Evolutionary conservation across 768 basidiomycete species (phyloP), one percentile per base, ranked within the genome.

Genomic region (Auriscalpium vulgare): DNA sequence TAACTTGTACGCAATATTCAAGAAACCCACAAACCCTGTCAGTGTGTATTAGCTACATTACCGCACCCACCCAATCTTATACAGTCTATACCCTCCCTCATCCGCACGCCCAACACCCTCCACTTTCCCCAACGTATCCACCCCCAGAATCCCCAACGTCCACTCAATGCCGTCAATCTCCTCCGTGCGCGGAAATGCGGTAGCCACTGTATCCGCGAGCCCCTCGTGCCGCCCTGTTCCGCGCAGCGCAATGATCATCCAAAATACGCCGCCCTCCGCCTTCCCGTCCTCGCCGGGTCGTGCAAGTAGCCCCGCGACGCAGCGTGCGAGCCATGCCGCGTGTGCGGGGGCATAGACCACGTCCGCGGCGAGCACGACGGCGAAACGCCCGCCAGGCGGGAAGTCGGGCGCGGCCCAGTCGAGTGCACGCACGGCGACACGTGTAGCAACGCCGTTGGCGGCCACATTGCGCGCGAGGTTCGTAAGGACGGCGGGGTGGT

Each of bases 331-430:
- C 85, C 84, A 88, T 10, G 66, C 56, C 3, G 87, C 84, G 65
- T 91, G 89, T 16, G 75, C 68, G 0, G 82, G 79, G 58, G 89
- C 78, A 68, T 92, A 92, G 9, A 91, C 75, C 52, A 91, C 83
- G 61, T 93, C 89, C 36, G 91, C 88, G 0, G 84, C 91, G 40
- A 93, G 72, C 36, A 93, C 77, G 21, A 89, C 64, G 54, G 91
- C 83, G 69, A 87, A 57, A 0, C 75, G 74, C 0, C 69, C 59
- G 1, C 66, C 65, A 8, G 38, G 45, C 14, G 56, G 44, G 49
- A 65, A 59, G 2, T 66, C 58, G 3, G 84, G 80, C 16, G 66
- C 49, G 53, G 79, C 75, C 90, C 90, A 91, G 64, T 91, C 87
- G 36, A 92, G 77, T 19, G 68, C 56, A 9, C 68, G 67, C 34